Percentiles rank a stretch among this genome's conserved stretches.
These are phyloP conservation scores for Baudoinia panamericana DNA, from an alignment of 495 filamentous ascomycete genomes.

Conservation along the genomic window DNA sequence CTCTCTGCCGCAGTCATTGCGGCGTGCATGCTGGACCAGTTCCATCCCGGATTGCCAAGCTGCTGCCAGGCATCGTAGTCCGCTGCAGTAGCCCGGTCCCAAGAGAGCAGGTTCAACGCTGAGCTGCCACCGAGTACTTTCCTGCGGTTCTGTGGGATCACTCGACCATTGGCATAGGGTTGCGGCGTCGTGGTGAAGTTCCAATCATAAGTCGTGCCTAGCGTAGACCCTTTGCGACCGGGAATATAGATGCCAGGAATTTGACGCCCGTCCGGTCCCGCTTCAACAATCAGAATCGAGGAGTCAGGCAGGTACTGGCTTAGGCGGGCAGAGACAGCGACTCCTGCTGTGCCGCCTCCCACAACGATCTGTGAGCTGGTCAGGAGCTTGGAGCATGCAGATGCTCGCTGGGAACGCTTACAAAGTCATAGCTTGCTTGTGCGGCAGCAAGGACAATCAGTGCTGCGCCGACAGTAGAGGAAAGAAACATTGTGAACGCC, in stretches of 20 bases:
- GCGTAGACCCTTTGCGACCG: slow-evolving; percentile 10
- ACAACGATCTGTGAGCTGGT: slow-evolving; percentile 16
- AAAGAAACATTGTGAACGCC: too few species aligned
- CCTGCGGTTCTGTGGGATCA: slow-evolving; percentile 13
- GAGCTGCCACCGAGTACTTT: slow-evolving; percentile 20
- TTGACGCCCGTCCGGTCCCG: slow-evolving; percentile 14
- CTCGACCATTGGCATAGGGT: slow-evolving; percentile 13
- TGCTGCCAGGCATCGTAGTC: slow-evolving; percentile 17
- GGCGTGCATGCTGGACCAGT: slow-evolving; percentile 8
- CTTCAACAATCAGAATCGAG: slow-evolving; percentile 21
- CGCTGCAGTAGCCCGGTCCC: slow-evolving; percentile 4
- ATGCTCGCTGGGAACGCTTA: too few species aligned
- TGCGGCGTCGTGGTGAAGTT: slow-evolving; percentile 22
- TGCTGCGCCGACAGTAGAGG: too few species aligned
- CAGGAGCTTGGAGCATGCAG: too few species aligned
- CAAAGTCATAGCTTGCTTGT: too few species aligned
- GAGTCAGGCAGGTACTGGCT: slow-evolving; percentile 6
- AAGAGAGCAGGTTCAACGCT: slow-evolving; percentile 12
- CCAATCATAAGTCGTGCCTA: slow-evolving; percentile 22
- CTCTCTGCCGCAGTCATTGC: slow-evolving; percentile 12
- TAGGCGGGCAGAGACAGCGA: slow-evolving; percentile 20
- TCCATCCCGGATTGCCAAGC: slow-evolving; percentile 16
- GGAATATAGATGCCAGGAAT: slow-evolving; percentile 20
- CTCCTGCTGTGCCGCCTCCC: slow-evolving; percentile 25
- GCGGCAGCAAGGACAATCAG: too few species aligned